Evolutionary conservation across 2,329 filamentous ascomycete species (phyloP), one percentile per base, ranked within the genome.

Genomic region (Aspergillus pseudoglaucus): DNA sequence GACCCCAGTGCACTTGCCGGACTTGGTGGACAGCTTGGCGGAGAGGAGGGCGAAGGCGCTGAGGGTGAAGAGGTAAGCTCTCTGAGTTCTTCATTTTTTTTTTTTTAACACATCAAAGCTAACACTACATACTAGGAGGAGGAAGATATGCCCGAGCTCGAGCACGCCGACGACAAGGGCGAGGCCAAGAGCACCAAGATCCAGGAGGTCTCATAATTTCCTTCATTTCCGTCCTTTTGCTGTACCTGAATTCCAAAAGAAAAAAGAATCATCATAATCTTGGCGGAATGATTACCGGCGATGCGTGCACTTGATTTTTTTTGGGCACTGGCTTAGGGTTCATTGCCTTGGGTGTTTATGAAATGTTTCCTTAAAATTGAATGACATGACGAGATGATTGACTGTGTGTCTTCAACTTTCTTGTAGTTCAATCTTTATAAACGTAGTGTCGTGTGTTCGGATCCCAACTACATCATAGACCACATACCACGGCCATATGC

Each of bases 71-170:
- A 67, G 42, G 69, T 70, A 35, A 59, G 77, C 18, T 75, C 77
- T 2, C 80, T 79, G 9, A 79, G 80, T 3, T 82, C 37, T 12
- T 39, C 18, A 18, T 12, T 20, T 10, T 14, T 12, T 20, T n/a
- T n/a, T n/a, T n/a, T n/a, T n/a, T n/a, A n/a, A 10, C 3, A 9
- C 17, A 5, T 10, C 37, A 39, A 39, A 39, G 47, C 47, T 59
- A 42, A 56, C 45, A 43, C 14, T 22, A 39, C 5, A 3, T 7
- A 49, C 12, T 20, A 53, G 47, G 39, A 83, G 33, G 85, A 88
- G 45, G 87, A 89, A 3, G 88, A 91, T n/a, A 90, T 95, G 83
- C 89, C 90, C 49, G 82, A 81, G 58, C 82, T 94, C 38, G 72
- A 66, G 59, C 67, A 63, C 53, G 60, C 50, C 37, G 71, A 74